phyloP scores from a whole-genome alignment of 345 rosid species.

The Rhodomyrtus tomentosa region DNA sequence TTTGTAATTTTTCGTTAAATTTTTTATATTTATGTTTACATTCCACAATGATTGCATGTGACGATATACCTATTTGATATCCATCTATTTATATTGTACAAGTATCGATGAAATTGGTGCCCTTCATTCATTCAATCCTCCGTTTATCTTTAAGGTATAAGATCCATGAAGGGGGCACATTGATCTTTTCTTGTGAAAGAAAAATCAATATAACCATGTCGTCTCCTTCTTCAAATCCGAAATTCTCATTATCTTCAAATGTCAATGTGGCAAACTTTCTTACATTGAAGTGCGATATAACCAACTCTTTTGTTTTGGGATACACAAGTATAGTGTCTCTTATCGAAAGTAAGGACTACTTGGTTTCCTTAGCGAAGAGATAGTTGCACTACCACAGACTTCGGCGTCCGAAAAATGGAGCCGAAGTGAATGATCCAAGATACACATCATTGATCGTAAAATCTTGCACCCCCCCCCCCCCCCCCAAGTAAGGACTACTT shows the following conservation, averaged over 20 bases:
- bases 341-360: background rate
- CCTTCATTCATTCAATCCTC: background rate
- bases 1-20: too few species aligned
- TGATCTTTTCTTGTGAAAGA: background rate
- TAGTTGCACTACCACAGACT: background rate
- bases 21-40: background rate
- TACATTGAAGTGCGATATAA: background rate
- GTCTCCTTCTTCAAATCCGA: background rate
- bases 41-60: background rate
- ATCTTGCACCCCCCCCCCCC: too few species aligned
- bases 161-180: background rate
- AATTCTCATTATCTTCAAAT: background rate
- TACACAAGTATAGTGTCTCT: background rate
- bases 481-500: accelerated
- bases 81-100: background rate
- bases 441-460: too few species aligned
- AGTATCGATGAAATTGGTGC: background rate
- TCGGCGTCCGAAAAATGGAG: background rate
- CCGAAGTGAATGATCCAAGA: background rate
- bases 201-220: background rate
- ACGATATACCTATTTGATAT: too few species aligned
- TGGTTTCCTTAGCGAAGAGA: too few species aligned
- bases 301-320: background rate
- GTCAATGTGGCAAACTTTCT: background rate
- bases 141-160: background rate